Base-by-base conservation (phyloP, 2,329 filamentous ascomycete genomes). In the Paraphaeosphaeria minitans region DNA sequence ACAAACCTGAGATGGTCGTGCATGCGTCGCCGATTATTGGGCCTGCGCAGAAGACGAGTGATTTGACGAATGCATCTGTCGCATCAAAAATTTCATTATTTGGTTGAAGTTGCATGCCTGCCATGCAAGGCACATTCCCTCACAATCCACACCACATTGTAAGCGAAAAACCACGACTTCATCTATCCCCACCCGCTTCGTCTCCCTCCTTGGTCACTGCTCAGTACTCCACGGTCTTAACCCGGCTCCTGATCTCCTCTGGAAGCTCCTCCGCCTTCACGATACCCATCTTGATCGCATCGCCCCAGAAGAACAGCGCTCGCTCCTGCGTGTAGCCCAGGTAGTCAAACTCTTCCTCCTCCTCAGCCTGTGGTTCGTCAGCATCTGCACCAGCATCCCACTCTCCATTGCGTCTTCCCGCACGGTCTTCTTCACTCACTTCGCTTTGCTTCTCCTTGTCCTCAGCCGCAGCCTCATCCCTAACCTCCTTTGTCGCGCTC, bases 261-360 rank as follows among this genome's bases (percentile, higher is more conserved):
- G 93, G 92, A 64, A 99, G 78, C 24, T 97, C 92, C 66, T 93
- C 89, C 61, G 82, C 76, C 73, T 84, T 87, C 41, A 95, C 82
- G 41, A 99, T 78, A 0, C 93, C 93, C 77, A 96, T 77, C 56
- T 84, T 80, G 56, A 98, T 80, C 53, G 92, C 88, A 79, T 99
- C 95, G 1, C 93, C 93, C 91, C 94, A 96, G 79, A 99, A 95
- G 78, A 97, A 95, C 79, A 95, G 83, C 0, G 92, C 93, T 14
- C 95, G 84, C 65, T 97, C 91, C 77, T 97, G 92, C 8, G 95
- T 88, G 78, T 98, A 99, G 12, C 85, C 87, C 24, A 99, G 82
- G 75, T 98, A 99, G 77, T 99, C 93, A 72, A 98, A 99, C 70
- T 92, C 91, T 45, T 92, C 91, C 35, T 85, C 86, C 29, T 84